phyloP scores from a whole-genome alignment of 331 rosid species.

The Saraca asoca region DNA sequence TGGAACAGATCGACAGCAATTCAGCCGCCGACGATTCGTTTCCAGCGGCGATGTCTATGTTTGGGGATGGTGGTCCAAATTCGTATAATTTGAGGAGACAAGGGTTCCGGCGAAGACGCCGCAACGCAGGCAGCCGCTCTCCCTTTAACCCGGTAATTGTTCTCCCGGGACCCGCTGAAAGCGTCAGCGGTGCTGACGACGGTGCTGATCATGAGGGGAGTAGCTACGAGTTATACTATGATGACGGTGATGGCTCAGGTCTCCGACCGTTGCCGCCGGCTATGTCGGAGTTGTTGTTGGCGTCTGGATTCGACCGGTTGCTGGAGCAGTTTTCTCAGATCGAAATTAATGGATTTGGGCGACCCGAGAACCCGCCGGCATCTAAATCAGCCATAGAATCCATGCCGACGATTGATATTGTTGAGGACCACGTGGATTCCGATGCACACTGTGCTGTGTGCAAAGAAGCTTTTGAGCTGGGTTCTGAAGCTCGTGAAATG shows the following conservation, averaged over 20 bases:
- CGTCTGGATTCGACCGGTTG: slow-evolving; percentile 78
- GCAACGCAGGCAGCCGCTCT: slow-evolving; percentile 51
- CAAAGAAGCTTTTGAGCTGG: slow-evolving; percentile 73
- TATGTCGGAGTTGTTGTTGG: slow-evolving; percentile 74
- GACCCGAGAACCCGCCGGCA: slow-evolving; percentile 79
- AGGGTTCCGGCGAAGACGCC: slow-evolving; percentile 58
- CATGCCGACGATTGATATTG: slow-evolving; percentile 75
- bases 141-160: slow-evolving; percentile 86
- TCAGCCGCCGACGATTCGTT: slow-evolving; percentile 47
- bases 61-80: slow-evolving; percentile 28
- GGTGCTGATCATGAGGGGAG: slow-evolving; percentile 47
- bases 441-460: slow-evolving; percentile 89
- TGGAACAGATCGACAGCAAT: slow-evolving; percentile 63
- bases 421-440: slow-evolving; percentile 42
- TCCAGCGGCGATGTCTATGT: slow-evolving; percentile 36
- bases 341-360: slow-evolving; percentile 73
- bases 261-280: slow-evolving; percentile 70
- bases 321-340: slow-evolving; percentile 80
- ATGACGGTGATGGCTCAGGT: slow-evolving; percentile 74
- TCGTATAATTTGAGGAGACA: slow-evolving; percentile 35
- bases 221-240: slow-evolving; percentile 67
- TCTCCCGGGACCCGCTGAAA: slow-evolving; percentile 55
- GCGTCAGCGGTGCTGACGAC: slow-evolving; percentile 27
- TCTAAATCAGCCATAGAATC: slow-evolving; percentile 81
- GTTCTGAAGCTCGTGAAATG: slow-evolving; percentile 84